Conservation (phyloP, 2,329 filamentous ascomycete genomes). For the Cladosporium phlei region DNA sequence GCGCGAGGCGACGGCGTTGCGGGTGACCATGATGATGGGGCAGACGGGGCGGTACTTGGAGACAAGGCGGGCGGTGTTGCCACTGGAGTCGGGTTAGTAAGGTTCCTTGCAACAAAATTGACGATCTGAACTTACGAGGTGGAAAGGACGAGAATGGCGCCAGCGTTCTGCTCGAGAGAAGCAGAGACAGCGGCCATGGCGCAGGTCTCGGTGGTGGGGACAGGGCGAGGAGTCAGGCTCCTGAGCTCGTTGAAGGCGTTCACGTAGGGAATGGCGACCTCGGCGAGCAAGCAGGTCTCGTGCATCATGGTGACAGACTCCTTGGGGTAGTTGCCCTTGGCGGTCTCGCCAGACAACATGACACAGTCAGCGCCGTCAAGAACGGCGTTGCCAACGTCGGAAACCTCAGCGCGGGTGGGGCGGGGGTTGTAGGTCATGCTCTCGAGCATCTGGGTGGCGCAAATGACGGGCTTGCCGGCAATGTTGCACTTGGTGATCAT, state of each 20-base stretch:
- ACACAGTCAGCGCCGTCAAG: slow-evolving; percentile 98
- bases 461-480: slow-evolving; percentile 97
- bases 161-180: slow-evolving; percentile 91
- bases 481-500: slow-evolving; percentile 99
- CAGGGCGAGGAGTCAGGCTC: slow-evolving; percentile 74
- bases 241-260: slow-evolving; percentile 94
- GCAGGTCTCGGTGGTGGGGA: slow-evolving; percentile 85
- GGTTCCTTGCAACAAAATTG: slow-evolving; percentile 90
- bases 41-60: slow-evolving; percentile 99
- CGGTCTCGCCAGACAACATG: slow-evolving; percentile 98
- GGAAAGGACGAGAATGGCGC: slow-evolving; percentile 91
- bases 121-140: slow-evolving; percentile 67
- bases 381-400: slow-evolving; percentile 95
- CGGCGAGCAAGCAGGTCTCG: slow-evolving; percentile 91
- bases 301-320: slow-evolving; percentile 97
- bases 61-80: slow-evolving; percentile 86
- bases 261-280: slow-evolving; percentile 96
- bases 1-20: slow-evolving; percentile 74
- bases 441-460: slow-evolving; percentile 99
- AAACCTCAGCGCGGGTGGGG: slow-evolving; percentile 95
- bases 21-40: slow-evolving; percentile 98
- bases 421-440: slow-evolving; percentile 99
- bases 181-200: slow-evolving; percentile 96
- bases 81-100: slow-evolving; percentile 51
- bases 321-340: slow-evolving; percentile 90